These are phyloP conservation scores for Calonectria montana DNA, from an alignment of 2,329 filamentous ascomycete species.

Conservation along the genomic window DNA sequence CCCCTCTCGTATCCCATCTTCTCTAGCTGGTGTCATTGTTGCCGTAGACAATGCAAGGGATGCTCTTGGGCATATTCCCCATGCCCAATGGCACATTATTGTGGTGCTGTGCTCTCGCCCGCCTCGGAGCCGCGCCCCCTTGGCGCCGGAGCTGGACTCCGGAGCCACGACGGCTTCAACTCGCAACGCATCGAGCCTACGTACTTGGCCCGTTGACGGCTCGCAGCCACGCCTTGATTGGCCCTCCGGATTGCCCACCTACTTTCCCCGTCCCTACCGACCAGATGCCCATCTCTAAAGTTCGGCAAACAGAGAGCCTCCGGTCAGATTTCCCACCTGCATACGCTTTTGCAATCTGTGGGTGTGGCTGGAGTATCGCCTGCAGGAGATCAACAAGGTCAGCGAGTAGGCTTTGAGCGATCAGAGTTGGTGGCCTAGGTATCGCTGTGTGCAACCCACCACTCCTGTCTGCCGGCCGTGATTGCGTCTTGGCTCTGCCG, in stretches of 20 bases:
- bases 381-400: background rate
- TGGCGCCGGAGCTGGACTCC: background rate
- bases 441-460: background rate
- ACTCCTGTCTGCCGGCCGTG: background rate
- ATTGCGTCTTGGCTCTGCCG: background rate
- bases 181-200: background rate
- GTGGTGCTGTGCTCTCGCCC: background rate
- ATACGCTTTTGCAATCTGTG: background rate
- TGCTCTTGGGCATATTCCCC: background rate
- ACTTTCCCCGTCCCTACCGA: background rate
- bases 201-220: background rate
- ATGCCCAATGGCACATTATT: background rate
- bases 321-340: background rate
- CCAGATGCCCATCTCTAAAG: background rate
- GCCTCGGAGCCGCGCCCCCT: background rate
- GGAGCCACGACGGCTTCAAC: background rate
- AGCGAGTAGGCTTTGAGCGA: background rate
- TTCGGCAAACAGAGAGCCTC: background rate
- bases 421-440: conserved; percentile 4
- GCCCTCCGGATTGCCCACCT: background rate
- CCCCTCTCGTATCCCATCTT: background rate
- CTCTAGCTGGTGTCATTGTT: background rate
- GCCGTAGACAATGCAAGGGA: background rate
- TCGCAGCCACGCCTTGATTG: background rate
- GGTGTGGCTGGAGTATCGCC: background rate